Evolutionary conservation across 2,329 filamentous ascomycete species (phyloP).

Genomic region (Fusarium ambrosium): DNA sequence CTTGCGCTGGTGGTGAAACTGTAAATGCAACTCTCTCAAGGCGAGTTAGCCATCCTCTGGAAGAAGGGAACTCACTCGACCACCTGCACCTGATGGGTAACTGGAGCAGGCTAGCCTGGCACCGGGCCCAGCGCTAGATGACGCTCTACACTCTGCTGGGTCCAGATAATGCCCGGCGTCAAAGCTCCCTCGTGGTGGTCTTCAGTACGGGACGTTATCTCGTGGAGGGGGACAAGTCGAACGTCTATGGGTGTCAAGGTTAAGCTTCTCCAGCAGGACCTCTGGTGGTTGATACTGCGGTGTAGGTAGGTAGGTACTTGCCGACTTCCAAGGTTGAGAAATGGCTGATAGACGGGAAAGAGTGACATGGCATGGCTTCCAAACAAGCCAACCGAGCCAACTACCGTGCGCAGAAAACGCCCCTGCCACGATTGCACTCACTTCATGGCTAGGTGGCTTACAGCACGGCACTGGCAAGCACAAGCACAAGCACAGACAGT

Average conservation of each 20-base stretch:
- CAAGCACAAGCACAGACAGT: no score
- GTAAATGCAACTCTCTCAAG: background rate
- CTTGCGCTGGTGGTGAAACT: background rate
- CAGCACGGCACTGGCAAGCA: background rate
- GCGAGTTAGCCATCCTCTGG: background rate
- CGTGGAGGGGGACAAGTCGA: background rate
- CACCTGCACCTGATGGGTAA: background rate
- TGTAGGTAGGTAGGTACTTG: background rate
- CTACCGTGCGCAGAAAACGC: constrained; percentile 1
- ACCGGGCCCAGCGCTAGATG: constrained; percentile 15
- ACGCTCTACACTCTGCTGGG: constrained; percentile 9
- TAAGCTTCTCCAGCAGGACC: background rate
- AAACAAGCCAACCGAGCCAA: background rate
- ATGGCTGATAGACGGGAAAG: background rate
- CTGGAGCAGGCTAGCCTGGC: constrained; percentile 1
- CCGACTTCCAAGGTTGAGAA: no score
- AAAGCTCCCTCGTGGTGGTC: constrained; percentile 14
- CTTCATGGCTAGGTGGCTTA: background rate
- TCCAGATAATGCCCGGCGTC: constrained; percentile 10
- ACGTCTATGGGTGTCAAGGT: background rate
- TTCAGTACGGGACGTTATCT: background rate
- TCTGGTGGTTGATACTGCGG: background rate
- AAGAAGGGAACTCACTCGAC: constrained; percentile 3
- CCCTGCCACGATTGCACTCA: background rate
- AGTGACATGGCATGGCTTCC: background rate